Base-by-base conservation (phyloP, 495 filamentous ascomycete species). In the Jackrogersella minutella region DNA sequence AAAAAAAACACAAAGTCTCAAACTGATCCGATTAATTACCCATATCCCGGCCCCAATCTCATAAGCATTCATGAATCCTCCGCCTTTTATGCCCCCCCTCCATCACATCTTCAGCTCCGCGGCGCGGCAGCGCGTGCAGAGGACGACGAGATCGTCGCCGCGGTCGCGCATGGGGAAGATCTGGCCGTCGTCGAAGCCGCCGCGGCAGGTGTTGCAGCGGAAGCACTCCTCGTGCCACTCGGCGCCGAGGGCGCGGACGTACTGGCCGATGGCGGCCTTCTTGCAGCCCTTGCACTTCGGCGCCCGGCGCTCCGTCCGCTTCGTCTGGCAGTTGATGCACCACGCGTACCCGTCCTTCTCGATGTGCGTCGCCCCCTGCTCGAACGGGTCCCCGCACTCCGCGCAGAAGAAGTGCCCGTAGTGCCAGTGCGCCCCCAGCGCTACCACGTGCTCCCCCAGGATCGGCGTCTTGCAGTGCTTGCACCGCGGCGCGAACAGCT, bases 261-360 rank as follows among this genome's bases (percentile, higher is more conserved):
- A 93, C 74, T 90, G 86, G 43, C 97, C 93, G 43, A 93, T 85
- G 14, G 98, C 92, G 22, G 92, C 91, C 69, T 84, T 88, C 71
- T 85, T 86, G 76, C 95, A 99, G 71, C 90, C 93, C 50, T 84
- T 82, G 75, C 95, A 99, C 76, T 94, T 93, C 19, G 92, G 87
- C 13, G 89, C 89, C 21, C 82, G 74, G 5, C 82, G 72, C 74
- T 85, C 84, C 19, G 91, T 97, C 21, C 96, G 86, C 62, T 93
- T 93, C 31, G 92, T 93, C 79, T 98, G 93, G 76, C 95, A 99
- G 31, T 82, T 81, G 13, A 98, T 85, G 76, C 95, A 99, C 96
- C 96, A 99, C 30, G 95, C 95, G 79, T 96, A 98, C n/a, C 94
- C 94, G 66, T 98, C 94, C 76, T 96, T 97, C 76, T 99, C 96